These are phyloP conservation scores for Didymellaceae sp. DNA, from an alignment of 2,329 filamentous ascomycete genomes.

Conservation along the genomic window DNA sequence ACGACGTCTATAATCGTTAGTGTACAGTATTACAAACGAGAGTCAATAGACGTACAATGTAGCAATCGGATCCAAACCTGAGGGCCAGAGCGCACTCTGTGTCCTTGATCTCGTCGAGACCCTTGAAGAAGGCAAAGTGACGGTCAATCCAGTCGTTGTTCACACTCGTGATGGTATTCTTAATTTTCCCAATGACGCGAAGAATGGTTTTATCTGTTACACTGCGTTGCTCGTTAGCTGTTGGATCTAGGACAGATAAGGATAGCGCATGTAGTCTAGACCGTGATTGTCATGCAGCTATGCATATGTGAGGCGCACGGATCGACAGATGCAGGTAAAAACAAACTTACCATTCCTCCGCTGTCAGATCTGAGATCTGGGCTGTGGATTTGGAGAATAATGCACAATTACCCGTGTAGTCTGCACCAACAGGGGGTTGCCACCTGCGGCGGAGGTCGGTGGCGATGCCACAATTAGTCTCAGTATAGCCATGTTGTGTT, in stretches of 20 bases:
- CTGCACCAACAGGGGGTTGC: slow-evolving; percentile 28
- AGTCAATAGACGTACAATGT: slow-evolving; percentile 25
- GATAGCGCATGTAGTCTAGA: slow-evolving; percentile 15
- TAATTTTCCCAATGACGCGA: slow-evolving; percentile 35
- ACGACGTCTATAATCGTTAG: slow-evolving; percentile 31
- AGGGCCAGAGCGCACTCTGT: slow-evolving; percentile 40
- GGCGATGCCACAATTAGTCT: slow-evolving; percentile 40
- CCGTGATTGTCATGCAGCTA: slow-evolving; percentile 12
- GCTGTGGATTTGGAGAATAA: slow-evolving; percentile 38
- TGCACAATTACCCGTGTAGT: slow-evolving; percentile 45
- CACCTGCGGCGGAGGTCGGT: slow-evolving; percentile 40
- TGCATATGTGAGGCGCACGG: slow-evolving; percentile 18
- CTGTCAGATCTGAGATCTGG: slow-evolving; percentile 32
- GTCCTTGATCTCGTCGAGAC: slow-evolving; percentile 37
- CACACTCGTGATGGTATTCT: slow-evolving; percentile 35
- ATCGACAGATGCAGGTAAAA: slow-evolving; percentile 12
- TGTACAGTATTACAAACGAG: not conserved
- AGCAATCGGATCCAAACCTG: slow-evolving; percentile 41
- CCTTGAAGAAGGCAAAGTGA: slow-evolving; percentile 42
- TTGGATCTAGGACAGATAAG: slow-evolving; percentile 5
- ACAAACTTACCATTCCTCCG: slow-evolving; percentile 38
- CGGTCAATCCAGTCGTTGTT: slow-evolving; percentile 41
- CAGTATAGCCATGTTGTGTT: slow-evolving; percentile 21
- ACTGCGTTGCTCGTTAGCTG: slow-evolving; percentile 30
- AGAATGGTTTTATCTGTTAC: slow-evolving; percentile 41